phyloP scores from a whole-genome alignment of 768 basidiomycete genomes.

The Cubamyces sp. region DNA sequence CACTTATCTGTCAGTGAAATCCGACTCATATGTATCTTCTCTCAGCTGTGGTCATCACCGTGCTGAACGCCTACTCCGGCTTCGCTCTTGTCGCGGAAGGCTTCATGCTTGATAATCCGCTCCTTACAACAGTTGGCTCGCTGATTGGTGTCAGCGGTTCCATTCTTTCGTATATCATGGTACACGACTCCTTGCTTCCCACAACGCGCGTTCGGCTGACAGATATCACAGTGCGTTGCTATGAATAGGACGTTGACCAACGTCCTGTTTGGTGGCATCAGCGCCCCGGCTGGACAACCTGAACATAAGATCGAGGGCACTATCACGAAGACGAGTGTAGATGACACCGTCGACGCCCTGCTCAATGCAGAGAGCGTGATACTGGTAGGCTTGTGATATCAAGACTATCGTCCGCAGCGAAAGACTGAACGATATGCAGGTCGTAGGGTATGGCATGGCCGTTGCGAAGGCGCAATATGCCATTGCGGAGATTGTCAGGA shows the following conservation, averaged over 20 bases:
- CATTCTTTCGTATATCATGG: conserved; percentile 93
- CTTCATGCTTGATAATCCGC: conserved; percentile 88
- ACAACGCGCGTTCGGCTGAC: not conserved
- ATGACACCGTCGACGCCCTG: conserved; percentile 81
- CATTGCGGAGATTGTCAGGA: conserved; percentile 72
- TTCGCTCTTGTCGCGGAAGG: conserved; percentile 92
- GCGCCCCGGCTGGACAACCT: conserved; percentile 52
- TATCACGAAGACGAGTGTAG: conserved; percentile 76
- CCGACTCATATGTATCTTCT: conserved; percentile 1
- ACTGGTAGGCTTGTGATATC: conserved; percentile 47
- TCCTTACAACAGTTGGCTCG: conserved; percentile 82
- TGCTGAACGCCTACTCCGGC: conserved; percentile 88
- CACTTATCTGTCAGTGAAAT: not conserved
- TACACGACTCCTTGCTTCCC: conserved; percentile 37
- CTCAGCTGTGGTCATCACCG: conserved; percentile 86
- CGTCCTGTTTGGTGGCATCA: conserved; percentile 88
- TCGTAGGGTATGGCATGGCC: conserved; percentile 90
- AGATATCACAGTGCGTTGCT: conserved; percentile 71
- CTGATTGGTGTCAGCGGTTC: conserved; percentile 90
- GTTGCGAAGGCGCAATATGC: conserved; percentile 88
- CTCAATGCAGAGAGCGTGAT: conserved; percentile 84
- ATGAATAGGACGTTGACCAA: conserved; percentile 90
- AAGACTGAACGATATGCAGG: conserved; percentile 41
- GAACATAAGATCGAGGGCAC: conserved; percentile 81
- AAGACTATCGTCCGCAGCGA: not conserved